Evolutionary conservation across 192 early-diverging fungal genomes (phyloP).

Genomic region (Coemansia aciculifera): DNA sequence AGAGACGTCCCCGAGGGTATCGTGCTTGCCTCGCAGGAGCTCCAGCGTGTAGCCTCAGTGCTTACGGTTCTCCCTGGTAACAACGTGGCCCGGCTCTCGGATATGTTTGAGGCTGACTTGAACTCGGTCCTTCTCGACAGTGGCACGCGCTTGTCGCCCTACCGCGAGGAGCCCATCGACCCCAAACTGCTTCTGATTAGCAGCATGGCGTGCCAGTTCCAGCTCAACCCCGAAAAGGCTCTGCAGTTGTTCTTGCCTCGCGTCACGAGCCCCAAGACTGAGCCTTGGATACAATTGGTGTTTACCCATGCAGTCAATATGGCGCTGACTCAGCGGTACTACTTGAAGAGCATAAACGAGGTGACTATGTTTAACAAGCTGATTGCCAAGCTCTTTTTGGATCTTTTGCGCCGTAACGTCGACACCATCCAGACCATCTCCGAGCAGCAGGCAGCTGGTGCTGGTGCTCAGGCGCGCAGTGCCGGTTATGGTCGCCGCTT

Average conservation of each 20-base stretch:
- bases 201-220: constrained; percentile 75
- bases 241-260: constrained; percentile 71
- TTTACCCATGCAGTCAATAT: constrained; percentile 70
- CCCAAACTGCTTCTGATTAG: constrained; percentile 70
- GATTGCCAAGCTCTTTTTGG: constrained; percentile 41
- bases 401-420: constrained; percentile 49
- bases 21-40: constrained; percentile 38
- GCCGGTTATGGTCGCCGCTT: constrained; percentile 43
- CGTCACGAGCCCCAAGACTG: constrained; percentile 66
- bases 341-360: constrained; percentile 15
- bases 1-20: constrained; percentile 47
- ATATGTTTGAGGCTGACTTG: constrained; percentile 43
- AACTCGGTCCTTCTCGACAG: constrained; percentile 49
- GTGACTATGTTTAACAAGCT: constrained; percentile 44
- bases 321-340: constrained; percentile 28
- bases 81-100: constrained; percentile 38
- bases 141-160: constrained; percentile 46
- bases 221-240: constrained; percentile 72
- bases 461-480: constrained; percentile 30
- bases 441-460: constrained; percentile 47
- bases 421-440: constrained; percentile 52
- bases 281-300: constrained; percentile 76
- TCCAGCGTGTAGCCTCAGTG: constrained; percentile 36
- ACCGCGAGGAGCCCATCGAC: constrained; percentile 68
- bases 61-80: constrained; percentile 48